Percentiles rank a stretch among this genome's conserved stretches.
phyloP scores from a whole-genome alignment of 2,329 filamentous ascomycete species.

The Trichoderma sp. region DNA sequence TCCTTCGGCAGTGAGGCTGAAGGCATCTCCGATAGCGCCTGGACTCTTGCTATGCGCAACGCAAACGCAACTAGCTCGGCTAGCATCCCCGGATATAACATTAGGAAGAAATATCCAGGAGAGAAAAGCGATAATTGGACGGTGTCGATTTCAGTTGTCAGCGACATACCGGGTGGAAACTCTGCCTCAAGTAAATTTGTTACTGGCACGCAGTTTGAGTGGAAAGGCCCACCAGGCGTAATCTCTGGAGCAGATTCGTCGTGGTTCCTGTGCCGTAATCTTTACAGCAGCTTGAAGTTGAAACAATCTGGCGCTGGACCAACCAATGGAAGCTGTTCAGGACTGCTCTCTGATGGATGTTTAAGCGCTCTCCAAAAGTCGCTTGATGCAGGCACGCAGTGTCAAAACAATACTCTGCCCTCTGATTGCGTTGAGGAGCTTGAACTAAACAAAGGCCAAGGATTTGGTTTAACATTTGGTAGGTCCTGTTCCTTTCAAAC shows the following conservation, averaged over 20 bases:
- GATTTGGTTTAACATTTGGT: background rate
- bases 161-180: background rate
- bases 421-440: background rate
- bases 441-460: background rate
- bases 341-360: background rate
- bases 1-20: background rate
- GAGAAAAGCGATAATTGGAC: conserved; percentile 12
- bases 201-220: conserved; percentile 3
- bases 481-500: background rate
- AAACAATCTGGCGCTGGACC: background rate
- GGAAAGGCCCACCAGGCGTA: background rate
- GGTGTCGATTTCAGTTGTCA: background rate
- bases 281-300: conserved; percentile 1
- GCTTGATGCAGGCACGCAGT: background rate
- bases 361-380: background rate
- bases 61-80: background rate
- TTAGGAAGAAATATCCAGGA: background rate
- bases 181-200: background rate
- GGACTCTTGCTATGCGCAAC: background rate
- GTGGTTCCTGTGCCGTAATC: conserved; percentile 6
- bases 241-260: background rate
- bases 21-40: background rate
- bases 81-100: background rate
- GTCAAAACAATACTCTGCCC: background rate
- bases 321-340: background rate